Base-by-base conservation (phyloP, 116 monocot species). In the Zostera marina region DNA sequence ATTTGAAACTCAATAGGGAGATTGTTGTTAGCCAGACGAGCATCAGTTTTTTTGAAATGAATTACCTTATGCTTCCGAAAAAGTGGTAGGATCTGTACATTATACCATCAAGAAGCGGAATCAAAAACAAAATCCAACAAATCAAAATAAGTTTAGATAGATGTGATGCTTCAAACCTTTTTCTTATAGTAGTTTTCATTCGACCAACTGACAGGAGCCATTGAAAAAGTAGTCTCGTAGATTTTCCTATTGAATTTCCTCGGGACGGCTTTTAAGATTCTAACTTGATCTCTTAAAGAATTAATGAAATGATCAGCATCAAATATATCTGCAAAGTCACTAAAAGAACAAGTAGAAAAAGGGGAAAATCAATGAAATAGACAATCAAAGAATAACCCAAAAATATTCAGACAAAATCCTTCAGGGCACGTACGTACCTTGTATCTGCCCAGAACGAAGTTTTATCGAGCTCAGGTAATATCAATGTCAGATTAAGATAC, bases 391-490 rank as follows among this genome's bases (percentile, higher is more conserved):
- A 54, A 54, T n/a, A n/a, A n/a, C n/a, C n/a, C n/a, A n/a, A 9
- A 9, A 54, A 24, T 26, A 12, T 25, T n/a, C n/a, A n/a, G n/a
- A n/a, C n/a, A n/a, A n/a, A n/a, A n/a, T n/a, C n/a, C n/a, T n/a
- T n/a, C n/a, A n/a, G n/a, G n/a, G n/a, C 15, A 41, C 38, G 9
- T 59, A 0, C 63, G 70, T 72, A 92, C 86, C 92, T 93, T 39
- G 84, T 67, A 68, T 94, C 94, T 66, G 84, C 94, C 94, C 94
- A 94, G 66, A 94, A 94, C 11, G 94, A 88, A 57, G 51, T 81
- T 76, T 94, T 94, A 63, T 94, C 94, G 56, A 94, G 84, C 63
- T 88, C 84, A 4, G 88, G 94, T 71, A 94, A 39, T 23, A 94
- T 56, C 23, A 94, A 56, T 6, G 94, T 94, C 39, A 88, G 49